These are phyloP conservation scores for Ceratorhiza oryzae-sativae DNA, from an alignment of 1,284 basidiomycete species.

Conservation along the genomic window DNA sequence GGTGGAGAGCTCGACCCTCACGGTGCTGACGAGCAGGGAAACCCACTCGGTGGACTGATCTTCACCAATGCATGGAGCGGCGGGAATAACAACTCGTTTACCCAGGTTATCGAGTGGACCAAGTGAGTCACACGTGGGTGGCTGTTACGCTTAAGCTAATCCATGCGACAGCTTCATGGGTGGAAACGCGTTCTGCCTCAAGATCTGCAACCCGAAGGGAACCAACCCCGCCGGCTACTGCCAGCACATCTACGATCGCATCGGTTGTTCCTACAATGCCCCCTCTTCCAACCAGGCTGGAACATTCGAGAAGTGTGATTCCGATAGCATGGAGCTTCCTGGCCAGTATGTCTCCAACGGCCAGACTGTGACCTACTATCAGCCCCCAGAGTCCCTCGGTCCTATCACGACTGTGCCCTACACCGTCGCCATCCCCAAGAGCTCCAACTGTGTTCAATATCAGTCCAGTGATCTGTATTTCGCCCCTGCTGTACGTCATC, in stretches of 20 bases:
- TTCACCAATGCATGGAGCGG: conserved; percentile 52
- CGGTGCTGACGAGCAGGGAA: conserved; percentile 49
- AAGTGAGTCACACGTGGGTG: conserved; percentile 39
- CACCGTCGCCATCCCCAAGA: conserved; percentile 49
- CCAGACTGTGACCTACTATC: conserved; percentile 34
- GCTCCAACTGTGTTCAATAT: conserved; percentile 51
- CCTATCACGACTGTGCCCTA: conserved; percentile 49
- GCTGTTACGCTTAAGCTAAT: not conserved
- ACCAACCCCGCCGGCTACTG: conserved; percentile 46
- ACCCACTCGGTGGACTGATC: conserved; percentile 53
- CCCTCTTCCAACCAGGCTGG: conserved; percentile 46
- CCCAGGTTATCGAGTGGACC: conserved; percentile 51
- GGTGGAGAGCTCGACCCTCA: conserved; percentile 46
- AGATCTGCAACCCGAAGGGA: conserved; percentile 49
- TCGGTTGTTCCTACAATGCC: conserved; percentile 51
- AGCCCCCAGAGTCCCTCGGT: conserved; percentile 40
- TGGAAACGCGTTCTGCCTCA: conserved; percentile 50
- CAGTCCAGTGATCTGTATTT: conserved; percentile 50
- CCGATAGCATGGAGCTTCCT: conserved; percentile 48
- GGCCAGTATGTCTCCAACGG: conserved; percentile 46
- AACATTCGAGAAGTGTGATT: conserved; percentile 48
- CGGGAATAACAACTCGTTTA: conserved; percentile 45
- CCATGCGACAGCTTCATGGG: conserved; percentile 48
- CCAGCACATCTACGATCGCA: conserved; percentile 50
- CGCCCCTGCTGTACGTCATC: conserved; percentile 38